Base-by-base conservation (phyloP, 306 rosid genomes). In the Vigna trinervia region DNA sequence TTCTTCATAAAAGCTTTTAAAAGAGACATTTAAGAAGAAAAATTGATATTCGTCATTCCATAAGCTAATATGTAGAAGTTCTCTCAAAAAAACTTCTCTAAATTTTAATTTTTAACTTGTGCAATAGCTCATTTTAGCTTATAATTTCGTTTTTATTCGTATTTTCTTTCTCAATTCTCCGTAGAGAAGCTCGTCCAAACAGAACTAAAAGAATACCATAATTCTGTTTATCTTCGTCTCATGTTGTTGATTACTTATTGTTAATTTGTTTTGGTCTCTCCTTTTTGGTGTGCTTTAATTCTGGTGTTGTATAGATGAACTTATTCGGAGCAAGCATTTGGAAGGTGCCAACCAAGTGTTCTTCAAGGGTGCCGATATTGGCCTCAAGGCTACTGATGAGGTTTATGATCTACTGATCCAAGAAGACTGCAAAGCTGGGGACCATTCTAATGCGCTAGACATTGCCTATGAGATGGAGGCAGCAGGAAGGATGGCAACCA, bases 401-500 rank as follows among this genome's bases (percentile, higher is more conserved):
- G 67, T 91, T 79, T 93, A 93, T 82, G 98, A 93, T 83, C 89
- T 86, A 47, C 57, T 93, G 65, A 93, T 93, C 12, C 87, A 74
- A 67, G 93, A 93, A 80, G 96, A 91, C 19, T 93, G 98, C 81
- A 90, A 89, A 80, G 91, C 11, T 0, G 98, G 96, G 71, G 98
- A 93, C 74, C 98, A 93, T 82, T 88, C 96, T 54, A 93, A 93
- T 88, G 98, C 98, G 12, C 82, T 93, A 45, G 98, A 93, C 8
- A 86, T 91, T 78, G 75, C 95, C 8, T 89, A 94, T 50, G 97
- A 94, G 83, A 94, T 94, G 98, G 98, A 94, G 84, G 93, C 96
- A 3, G 96, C 97, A 17, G 98, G 98, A 60, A 83, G 97, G 80
- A 94, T 92, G 96, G 98, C 98, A 48, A 90, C 98, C 8, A 94